These are phyloP conservation scores for Sophora flavescens DNA, from an alignment of 306 rosid species.

Conservation along the genomic window DNA sequence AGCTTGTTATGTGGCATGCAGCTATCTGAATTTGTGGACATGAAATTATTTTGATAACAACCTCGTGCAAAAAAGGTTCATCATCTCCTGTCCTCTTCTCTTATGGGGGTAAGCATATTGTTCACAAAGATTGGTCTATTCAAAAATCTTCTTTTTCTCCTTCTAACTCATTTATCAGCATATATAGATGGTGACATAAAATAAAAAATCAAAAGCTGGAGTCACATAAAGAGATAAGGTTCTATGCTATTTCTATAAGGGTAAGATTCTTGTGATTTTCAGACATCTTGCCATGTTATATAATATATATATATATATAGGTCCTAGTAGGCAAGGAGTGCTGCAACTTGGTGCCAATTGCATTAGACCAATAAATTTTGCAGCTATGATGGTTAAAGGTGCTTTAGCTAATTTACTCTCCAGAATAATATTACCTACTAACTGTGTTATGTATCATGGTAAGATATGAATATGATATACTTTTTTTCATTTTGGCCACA, in stretches of 20 bases:
- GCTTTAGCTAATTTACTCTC: conserved; percentile 31
- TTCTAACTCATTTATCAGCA: conserved; percentile 32
- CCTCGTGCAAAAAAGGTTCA: no score
- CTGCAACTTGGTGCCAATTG: conserved; percentile 41
- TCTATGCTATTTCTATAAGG: background rate
- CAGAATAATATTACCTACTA: conserved; percentile 40
- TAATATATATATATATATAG: conserved; percentile 2
- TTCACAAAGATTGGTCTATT: conserved; percentile 46
- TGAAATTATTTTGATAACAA: conserved; percentile 42
- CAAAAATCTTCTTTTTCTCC: conserved; percentile 45
- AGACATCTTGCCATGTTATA: conserved; percentile 28
- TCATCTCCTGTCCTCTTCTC: no score
- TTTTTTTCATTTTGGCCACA: conserved; percentile 47
- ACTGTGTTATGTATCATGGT: conserved; percentile 38
- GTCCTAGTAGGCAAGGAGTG: conserved; percentile 34
- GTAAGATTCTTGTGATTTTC: conserved; percentile 51
- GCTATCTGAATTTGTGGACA: conserved; percentile 43
- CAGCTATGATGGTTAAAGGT: conserved; percentile 50
- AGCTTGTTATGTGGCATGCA: conserved; percentile 57
- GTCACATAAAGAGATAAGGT: conserved; percentile 28
- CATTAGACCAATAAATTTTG: conserved; percentile 43
- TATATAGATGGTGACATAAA: conserved; percentile 17
- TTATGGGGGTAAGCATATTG: conserved; percentile 40
- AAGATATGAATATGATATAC: conserved; percentile 53
- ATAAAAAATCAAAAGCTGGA: conserved; percentile 8